Base-by-base conservation (phyloP, 257 asterid species). In the Parsonsia alboflavescens region DNA sequence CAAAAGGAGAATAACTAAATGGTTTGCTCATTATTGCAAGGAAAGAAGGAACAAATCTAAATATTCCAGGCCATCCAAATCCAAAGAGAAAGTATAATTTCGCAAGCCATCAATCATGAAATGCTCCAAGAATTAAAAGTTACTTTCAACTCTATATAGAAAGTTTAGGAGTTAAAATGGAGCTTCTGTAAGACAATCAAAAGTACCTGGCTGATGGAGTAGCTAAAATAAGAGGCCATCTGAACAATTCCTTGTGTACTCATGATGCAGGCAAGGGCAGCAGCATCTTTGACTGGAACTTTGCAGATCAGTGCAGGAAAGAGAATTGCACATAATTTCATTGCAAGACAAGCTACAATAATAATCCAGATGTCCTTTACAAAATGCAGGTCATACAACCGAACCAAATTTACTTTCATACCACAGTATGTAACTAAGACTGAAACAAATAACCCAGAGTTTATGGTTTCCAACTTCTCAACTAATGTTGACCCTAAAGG, bases 401-500 rank as follows among this genome's bases (percentile, higher is more conserved):
- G 89, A 13, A 80, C 5, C 16, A 93, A 75, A 76, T 91, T 82
- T 7, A 91, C 88, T 26, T 82, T 89, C 96, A 87, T 83, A 73
- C 96, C 97, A 59, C 93, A 89, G 66, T 62, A 85, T 3, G 98
- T 88, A n/a, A 91, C 81, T 70, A 93, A 19, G 22, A 93, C 93
- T 0, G 98, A 97, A 12, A 89, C 89, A 68, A 91, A 41, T 85
- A 93, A 26, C 39, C 97, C 97, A 12, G 87, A 85, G 5, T 86
- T 74, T 7, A 89, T 2, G 10, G 96, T 88, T 71, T 93, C 97
- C 78, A 93, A 69, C 79, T 85, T 84, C 28, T 93, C 91, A 65
- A 85, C 96, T 61, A 93, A 73, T 9, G 97, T 88, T 8, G 98
- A 82, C 36, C 98, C 98, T 36, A 93, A 63, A 42, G 98, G 98